These are phyloP conservation scores for Pisolithus orientalis DNA, from an alignment of 768 basidiomycete genomes.

Conservation along the genomic window DNA sequence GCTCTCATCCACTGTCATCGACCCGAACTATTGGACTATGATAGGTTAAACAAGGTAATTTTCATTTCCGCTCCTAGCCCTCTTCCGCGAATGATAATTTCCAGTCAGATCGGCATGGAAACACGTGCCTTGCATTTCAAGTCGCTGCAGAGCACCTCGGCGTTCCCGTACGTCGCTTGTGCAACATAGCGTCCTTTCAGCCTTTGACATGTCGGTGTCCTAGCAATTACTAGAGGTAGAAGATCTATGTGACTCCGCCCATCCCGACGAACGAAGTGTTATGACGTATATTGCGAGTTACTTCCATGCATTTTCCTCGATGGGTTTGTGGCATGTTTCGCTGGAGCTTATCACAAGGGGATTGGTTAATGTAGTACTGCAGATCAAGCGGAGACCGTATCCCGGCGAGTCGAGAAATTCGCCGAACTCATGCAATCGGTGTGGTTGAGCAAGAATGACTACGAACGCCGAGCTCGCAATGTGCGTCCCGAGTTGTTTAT, in stretches of 20 bases:
- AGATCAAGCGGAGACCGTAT: constrained; percentile 96
- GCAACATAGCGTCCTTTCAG: background rate
- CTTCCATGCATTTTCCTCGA: constrained; percentile 97
- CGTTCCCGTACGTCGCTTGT: constrained; percentile 65
- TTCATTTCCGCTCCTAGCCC: background rate
- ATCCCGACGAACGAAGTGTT: constrained; percentile 92
- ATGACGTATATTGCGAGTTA: constrained; percentile 98
- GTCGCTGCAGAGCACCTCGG: constrained; percentile 84
- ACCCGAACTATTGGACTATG: constrained; percentile 90
- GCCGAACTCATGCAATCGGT: constrained; percentile 92
- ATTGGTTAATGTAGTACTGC: constrained; percentile 4
- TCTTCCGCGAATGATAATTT: constrained; percentile 7
- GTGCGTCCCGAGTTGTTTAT: constrained; percentile 33
- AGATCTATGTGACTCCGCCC: constrained; percentile 82
- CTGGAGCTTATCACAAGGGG: background rate
- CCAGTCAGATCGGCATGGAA: constrained; percentile 71
- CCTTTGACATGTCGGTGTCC: constrained; percentile 1
- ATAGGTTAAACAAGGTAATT: constrained; percentile 75
- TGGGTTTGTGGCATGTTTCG: constrained; percentile 54
- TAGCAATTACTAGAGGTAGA: constrained; percentile 95
- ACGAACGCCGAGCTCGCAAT: constrained; percentile 75
- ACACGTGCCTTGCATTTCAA: constrained; percentile 82
- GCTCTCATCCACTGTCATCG: constrained; percentile 97
- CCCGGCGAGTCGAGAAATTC: constrained; percentile 91
- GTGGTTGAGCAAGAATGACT: constrained; percentile 85